Base-by-base conservation (phyloP, 1,284 basidiomycete species). In the Rhodotorula mucilaginosa region DNA sequence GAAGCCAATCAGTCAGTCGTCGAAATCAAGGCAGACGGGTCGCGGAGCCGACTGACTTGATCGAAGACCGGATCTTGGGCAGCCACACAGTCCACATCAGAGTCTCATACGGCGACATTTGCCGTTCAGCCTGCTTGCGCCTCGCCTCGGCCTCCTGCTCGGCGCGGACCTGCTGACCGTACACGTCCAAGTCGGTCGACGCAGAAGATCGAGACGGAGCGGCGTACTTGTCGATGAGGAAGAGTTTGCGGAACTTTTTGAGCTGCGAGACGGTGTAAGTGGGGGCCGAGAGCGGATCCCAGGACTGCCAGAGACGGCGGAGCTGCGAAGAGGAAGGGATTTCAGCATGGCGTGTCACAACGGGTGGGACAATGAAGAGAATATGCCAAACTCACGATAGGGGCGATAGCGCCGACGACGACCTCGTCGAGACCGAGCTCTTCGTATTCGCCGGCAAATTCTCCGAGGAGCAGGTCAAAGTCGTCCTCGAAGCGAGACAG, bases 81-180 rank as follows among this genome's bases (percentile, higher is more conserved):
- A 99, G 84, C 96, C 95, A 99, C 12, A 90, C 84, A 73, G 90
- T 91, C 95, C 96, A 99, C 23, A 99, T 82, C 29, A 99, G 84
- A 68, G 90, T 91, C 80, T 99, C 96, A 81, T 92, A 99, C 0
- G 97, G 90, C 8, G 94, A 94, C 97, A 99, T 99, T 1, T 84
- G 64, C 6, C 72, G 52, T n/a, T 76, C 75, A 12, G 15, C 58
- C 31, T 70, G 64, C 5, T 34, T 47, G 54, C 29, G 51, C n/a
- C 64, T 47, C 18, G 59, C 21, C 21, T 56, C 49, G 52, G 48
- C 56, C 15, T 34, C 49, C 64, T 60, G 88, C 52, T 65, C 68
- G 7, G 60, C 63, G 59, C 61, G 44, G 10, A 46, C 63, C 18
- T 44, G 44, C 44, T 56, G 54, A 19, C 34, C 59, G 26, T 61